Conservation (phyloP, 2,329 filamentous ascomycete genomes). For the Ophiostoma populinum region DNA sequence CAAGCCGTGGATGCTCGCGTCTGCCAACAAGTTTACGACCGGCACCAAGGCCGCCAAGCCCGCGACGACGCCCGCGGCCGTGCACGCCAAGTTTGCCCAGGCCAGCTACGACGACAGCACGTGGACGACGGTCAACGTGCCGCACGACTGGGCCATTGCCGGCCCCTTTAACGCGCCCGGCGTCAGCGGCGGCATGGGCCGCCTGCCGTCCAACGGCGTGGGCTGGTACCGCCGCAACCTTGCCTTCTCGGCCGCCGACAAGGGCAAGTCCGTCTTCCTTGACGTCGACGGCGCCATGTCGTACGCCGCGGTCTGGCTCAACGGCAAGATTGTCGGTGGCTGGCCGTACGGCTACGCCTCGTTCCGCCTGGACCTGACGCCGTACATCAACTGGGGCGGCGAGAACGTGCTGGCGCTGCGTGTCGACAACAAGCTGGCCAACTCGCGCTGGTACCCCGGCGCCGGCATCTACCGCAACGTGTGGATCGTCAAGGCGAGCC, state of each 20-base stretch:
- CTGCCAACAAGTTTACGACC: slow-evolving; percentile 8
- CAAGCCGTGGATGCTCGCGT: slow-evolving; percentile 11
- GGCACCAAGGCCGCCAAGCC: slow-evolving; percentile 6
- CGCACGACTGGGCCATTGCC: slow-evolving; percentile 31
- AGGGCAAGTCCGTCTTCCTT: slow-evolving; percentile 22
- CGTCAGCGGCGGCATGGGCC: slow-evolving; percentile 22
- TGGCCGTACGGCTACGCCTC: slow-evolving; percentile 34
- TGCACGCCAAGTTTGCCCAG: slow-evolving; percentile 7
- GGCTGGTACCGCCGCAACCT: slow-evolving; percentile 33
- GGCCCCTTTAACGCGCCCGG: slow-evolving; percentile 25
- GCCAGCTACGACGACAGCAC: slow-evolving; percentile 18
- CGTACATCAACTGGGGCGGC: slow-evolving; percentile 19
- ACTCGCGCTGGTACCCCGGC: slow-evolving; percentile 37
- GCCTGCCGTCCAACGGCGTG: slow-evolving; percentile 31
- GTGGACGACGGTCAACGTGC: slow-evolving; percentile 25
- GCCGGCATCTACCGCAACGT: slow-evolving; percentile 36
- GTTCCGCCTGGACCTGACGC: slow-evolving; percentile 31
- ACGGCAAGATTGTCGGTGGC: slow-evolving; percentile 29
- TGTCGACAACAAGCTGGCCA: slow-evolving; percentile 28
- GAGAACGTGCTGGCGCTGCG: slow-evolving; percentile 30
- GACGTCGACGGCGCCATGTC: slow-evolving; percentile 35
- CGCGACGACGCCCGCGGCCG: slow-evolving; percentile 1
- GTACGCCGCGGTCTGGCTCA: slow-evolving; percentile 31
- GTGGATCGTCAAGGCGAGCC: slow-evolving; percentile 31
- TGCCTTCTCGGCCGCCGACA: slow-evolving; percentile 16